Base-by-base conservation (phyloP, 768 basidiomycete genomes). In the Coprinopsis sp. region DNA sequence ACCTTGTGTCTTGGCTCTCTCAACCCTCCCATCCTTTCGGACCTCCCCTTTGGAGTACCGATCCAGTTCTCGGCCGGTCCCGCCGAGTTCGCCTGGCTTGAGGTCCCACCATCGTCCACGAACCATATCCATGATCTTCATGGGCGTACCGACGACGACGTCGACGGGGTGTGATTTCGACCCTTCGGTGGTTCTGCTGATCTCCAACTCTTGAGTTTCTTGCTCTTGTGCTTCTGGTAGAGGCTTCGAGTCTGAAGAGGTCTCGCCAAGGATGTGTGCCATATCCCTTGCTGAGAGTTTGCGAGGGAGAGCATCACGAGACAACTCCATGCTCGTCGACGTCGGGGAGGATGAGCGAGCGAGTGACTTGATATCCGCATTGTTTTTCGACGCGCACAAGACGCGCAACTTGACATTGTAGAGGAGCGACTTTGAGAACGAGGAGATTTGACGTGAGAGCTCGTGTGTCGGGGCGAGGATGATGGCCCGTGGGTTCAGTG, bases 391-490 rank as follows among this genome's bases (percentile, higher is more conserved):
- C 7, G 79, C 73, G 49, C 87, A 91, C 29, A 78, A 40, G 0
- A 90, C 78, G n/a, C 86, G 81, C 11, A 94, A 72, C 61, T 90
- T 91, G 55, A 81, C 72, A 13, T 78, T 64, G 63, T 93, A 91
- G 21, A 84, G 65, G 1, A 95, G 70, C 2, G 73, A 65, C 56
- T 94, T 94, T 2, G 90, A 83, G 48, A 84, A 86, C 0, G 64
- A 61, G 0, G 90, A 76, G 1, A 93, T 72, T 59, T 94, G 92
- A 3, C 92, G 77, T 2, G 87, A 74, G 13, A 96, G 78, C 60
- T 95, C 92, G 59, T 95, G 92, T 0, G 92, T 94, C 0, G 91
- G 91, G 1, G 89, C 85, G 13, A 95, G 76, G 37, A 96, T 70
- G 37, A 96, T 67, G 0, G 84, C 88, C 2, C 90, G 81, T 0